Evolutionary conservation across 805 yeast genomes (phyloP).

Genomic region (Myxozyma lipomycoides): DNA sequence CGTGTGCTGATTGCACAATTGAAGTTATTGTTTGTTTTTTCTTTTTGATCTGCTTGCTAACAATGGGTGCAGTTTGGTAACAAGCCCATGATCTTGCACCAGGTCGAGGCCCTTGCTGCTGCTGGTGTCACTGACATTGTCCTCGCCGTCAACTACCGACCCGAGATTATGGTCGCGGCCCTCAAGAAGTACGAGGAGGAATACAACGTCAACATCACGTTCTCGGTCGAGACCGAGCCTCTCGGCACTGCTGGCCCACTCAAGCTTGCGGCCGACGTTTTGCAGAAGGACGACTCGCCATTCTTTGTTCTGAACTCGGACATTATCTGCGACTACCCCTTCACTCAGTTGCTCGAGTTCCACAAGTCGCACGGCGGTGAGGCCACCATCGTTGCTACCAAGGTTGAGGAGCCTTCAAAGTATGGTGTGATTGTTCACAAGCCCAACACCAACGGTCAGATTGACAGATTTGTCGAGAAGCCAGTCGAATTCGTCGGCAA

Average conservation of each 20-base stretch:
- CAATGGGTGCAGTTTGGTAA: constrained; percentile 90
- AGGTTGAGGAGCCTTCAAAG: constrained; percentile 98
- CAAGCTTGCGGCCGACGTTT: constrained; percentile 89
- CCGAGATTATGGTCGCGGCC: constrained; percentile 97
- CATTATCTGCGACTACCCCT: constrained; percentile 98
- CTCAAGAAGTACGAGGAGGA: constrained; percentile 89
- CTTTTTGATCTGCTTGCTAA: background rate
- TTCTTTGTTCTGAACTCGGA: constrained; percentile 97
- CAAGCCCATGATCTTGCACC: constrained; percentile 98
- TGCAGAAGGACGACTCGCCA: constrained; percentile 92
- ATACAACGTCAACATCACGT: constrained; percentile 91
- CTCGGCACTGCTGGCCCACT: constrained; percentile 99
- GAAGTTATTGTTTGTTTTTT: background rate
- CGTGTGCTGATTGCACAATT: too few species aligned
- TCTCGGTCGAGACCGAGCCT: constrained; percentile 98
- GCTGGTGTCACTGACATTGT: constrained; percentile 99
- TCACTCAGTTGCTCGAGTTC: constrained; percentile 84
- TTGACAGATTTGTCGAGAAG: constrained; percentile 98
- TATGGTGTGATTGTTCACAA: constrained; percentile 99
- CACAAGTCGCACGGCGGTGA: constrained; percentile 95
- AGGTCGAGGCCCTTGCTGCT: constrained; percentile 93
- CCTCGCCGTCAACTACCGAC: constrained; percentile 97
- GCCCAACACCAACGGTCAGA: constrained; percentile 88
- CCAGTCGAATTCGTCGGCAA: constrained; percentile 99
- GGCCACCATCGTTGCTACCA: constrained; percentile 98